Conservation (phyloP, 2,329 filamentous ascomycete species). For the Endothia cerciana region DNA sequence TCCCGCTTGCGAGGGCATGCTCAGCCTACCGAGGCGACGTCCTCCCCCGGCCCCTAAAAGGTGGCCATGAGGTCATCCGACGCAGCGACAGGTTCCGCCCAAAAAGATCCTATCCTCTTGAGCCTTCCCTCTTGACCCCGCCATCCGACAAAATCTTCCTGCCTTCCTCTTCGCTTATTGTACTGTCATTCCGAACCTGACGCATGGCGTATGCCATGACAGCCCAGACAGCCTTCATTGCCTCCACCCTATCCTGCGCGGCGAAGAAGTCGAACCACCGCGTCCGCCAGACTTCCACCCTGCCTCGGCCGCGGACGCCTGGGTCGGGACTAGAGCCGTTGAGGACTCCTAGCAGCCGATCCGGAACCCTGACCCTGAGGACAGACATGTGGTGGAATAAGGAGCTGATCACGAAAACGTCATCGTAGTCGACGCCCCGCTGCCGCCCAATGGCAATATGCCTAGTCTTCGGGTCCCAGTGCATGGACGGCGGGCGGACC, state of each 20-base stretch:
- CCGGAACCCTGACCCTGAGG: slow-evolving; percentile 61
- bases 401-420: slow-evolving; percentile 64
- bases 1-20: background rate
- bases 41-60: background rate
- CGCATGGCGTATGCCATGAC: slow-evolving; percentile 66
- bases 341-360: slow-evolving; percentile 55
- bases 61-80: slow-evolving; percentile 16
- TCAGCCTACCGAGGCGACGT: background rate
- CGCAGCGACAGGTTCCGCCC: slow-evolving; percentile 6
- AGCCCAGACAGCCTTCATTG: slow-evolving; percentile 61
- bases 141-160: slow-evolving; percentile 32
- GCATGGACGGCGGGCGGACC: slow-evolving; percentile 59
- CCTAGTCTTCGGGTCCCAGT: slow-evolving; percentile 63
- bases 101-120: slow-evolving; percentile 11
- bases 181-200: slow-evolving; percentile 36
- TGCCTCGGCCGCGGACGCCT: slow-evolving; percentile 50
- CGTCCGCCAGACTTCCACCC: slow-evolving; percentile 60
- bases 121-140: slow-evolving; percentile 35
- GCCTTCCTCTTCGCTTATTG: slow-evolving; percentile 34
- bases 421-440: slow-evolving; percentile 55
- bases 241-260: slow-evolving; percentile 56
- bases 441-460: slow-evolving; percentile 61
- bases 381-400: slow-evolving; percentile 66
- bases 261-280: slow-evolving; percentile 65
- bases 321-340: slow-evolving; percentile 46